Evolutionary conservation across 164 flowering plant genomes (phyloP).

Genomic region (Malania oleifera): DNA sequence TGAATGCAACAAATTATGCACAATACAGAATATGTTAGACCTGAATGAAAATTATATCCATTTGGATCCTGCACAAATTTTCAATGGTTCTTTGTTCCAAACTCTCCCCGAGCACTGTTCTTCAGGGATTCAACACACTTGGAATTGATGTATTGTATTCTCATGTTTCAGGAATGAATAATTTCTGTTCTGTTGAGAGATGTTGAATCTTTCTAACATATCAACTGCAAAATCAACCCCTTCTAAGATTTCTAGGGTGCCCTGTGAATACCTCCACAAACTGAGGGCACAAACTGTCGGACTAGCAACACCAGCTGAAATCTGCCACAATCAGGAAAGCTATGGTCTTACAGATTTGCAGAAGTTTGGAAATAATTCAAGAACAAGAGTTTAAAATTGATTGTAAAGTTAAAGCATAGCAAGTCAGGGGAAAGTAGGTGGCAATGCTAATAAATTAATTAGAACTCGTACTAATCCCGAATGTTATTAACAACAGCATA

Average conservation of each 20-base stretch:
- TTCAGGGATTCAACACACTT: conserved; percentile 1
- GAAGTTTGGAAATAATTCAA: not conserved
- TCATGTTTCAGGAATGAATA: too few species aligned
- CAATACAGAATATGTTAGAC: not conserved
- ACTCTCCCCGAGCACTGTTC: not conserved
- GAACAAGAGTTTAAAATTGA: not conserved
- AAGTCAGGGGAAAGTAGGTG: not conserved
- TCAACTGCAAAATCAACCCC: not conserved
- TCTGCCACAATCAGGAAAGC: conserved; percentile 28
- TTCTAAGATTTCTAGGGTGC: conserved; percentile 28
- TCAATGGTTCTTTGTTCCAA: not conserved
- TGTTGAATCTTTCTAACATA: too few species aligned
- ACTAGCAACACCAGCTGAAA: conserved; percentile 51
- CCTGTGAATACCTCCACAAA: conserved; percentile 66
- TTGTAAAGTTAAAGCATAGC: too few species aligned
- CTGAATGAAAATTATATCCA: not conserved
- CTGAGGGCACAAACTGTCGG: conserved; percentile 35
- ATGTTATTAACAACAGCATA: too few species aligned
- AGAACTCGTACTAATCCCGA: too few species aligned
- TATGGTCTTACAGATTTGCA: not conserved
- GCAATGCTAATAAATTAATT: not conserved
- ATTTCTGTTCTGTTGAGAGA: too few species aligned
- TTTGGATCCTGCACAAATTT: not conserved
- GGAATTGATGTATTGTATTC: too few species aligned
- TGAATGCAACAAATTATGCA: not conserved